phyloP scores from a whole-genome alignment of 306 rosid genomes.

The Inga laurina region DNA sequence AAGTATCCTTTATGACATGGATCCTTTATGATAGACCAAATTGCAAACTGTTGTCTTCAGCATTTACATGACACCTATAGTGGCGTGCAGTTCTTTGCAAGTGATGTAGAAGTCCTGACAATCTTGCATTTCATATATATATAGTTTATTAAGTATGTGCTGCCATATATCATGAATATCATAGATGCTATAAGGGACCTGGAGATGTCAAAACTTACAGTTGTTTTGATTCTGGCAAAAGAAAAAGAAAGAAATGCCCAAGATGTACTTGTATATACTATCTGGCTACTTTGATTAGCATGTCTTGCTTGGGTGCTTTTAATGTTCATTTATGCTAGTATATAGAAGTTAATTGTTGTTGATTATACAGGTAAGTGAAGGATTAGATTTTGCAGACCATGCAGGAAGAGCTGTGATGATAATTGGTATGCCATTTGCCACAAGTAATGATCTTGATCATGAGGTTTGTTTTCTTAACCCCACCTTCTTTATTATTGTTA shows the following conservation, averaged over 20 bases:
- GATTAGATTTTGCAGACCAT: slow-evolving; percentile 94
- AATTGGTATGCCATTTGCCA: slow-evolving; percentile 93
- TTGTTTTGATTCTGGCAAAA: background rate
- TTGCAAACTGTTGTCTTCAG: background rate
- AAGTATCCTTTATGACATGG: background rate
- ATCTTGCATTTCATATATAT: slow-evolving; percentile 3
- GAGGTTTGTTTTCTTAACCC: slow-evolving; percentile 59
- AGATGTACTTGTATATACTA: background rate
- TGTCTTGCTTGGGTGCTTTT: slow-evolving; percentile 17
- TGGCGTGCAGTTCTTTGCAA: background rate
- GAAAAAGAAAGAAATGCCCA: background rate
- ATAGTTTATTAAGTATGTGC: background rate
- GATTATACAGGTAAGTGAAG: slow-evolving; percentile 86
- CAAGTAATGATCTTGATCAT: slow-evolving; percentile 77
- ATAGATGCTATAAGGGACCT: background rate
- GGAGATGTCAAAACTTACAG: background rate
- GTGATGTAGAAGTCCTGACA: background rate
- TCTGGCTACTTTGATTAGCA: background rate
- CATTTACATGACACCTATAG: background rate
- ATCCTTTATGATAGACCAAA: background rate
- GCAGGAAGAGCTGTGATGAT: slow-evolving; percentile 96
- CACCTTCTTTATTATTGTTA: background rate
- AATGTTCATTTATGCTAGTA: slow-evolving; percentile 22
- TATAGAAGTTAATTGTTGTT: slow-evolving; percentile 22
- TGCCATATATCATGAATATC: background rate